Evolutionary conservation across 2,329 filamentous ascomycete genomes (phyloP), one percentile per base, ranked within the genome.

Genomic region (Trichophaea hybrida): DNA sequence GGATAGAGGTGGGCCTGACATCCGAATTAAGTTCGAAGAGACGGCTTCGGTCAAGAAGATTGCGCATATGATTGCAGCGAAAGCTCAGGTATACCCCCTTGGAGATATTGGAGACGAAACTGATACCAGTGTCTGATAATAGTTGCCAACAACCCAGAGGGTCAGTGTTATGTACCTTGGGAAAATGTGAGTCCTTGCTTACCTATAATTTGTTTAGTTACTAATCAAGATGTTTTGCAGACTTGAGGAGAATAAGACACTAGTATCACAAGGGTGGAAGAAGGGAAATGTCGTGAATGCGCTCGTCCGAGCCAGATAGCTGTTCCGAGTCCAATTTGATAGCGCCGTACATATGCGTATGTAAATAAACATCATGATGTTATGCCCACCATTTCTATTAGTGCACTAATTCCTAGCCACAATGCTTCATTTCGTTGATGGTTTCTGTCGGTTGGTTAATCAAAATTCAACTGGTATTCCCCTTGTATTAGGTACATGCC

Each of bases 161-260:
- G 74, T 90, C 35, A 71, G 49, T 81, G 80, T 95, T 61, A 83
- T 82, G 17, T 94, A 94, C 71, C 78, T 93, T 72, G 90, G 90
- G 66, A 88, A 83, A 70, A 80, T 61, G 58, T 62, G 40, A 62
- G 60, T 35, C 35, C 43, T 50, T 15, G 12, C 44, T 48, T 48
- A 24, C 8, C 2, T 50, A 17, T 15, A 35, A 31, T 31, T 37
- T 37, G 50, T n/a, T 53, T 53, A 5, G 50, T 43, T 13, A 12
- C 33, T 55, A 3, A 55, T 40, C n/a, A n/a, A 15, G 34, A 32
- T 54, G 17, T 15, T 15, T 31, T 13, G 6, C 37, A 60, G 58
- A 38, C 77, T 95, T 50, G 82, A 83, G 65, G 86, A 91, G 64
- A 77, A 77, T 57, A 70, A 79, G 17, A 77, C 83, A 0, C 74